These are phyloP conservation scores for Sarocladiaceae sp. DNA, from an alignment of 2,329 filamentous ascomycete species.

Conservation along the genomic window DNA sequence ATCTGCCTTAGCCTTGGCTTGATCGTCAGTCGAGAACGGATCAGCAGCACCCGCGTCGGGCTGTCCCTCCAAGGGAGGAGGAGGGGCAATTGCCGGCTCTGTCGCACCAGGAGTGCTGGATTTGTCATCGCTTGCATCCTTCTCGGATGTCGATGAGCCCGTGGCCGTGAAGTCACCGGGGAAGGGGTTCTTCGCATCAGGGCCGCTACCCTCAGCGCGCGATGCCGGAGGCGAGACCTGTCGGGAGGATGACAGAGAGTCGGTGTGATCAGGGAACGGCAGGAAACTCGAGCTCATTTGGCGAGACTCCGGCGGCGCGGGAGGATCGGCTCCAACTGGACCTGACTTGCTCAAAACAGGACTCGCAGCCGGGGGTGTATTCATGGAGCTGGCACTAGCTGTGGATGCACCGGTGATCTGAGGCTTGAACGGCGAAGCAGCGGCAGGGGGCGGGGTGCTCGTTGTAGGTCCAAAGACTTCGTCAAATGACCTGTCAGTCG, in stretches of 20 bases:
- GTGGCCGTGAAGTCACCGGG: slow-evolving; percentile 23
- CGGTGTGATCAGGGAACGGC: slow-evolving; percentile 59
- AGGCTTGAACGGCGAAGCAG: slow-evolving; percentile 35
- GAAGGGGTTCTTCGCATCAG: slow-evolving; percentile 21
- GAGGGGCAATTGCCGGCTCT: slow-evolving; percentile 15
- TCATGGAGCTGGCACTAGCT: slow-evolving; percentile 44
- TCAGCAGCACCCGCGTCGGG: slow-evolving; percentile 26
- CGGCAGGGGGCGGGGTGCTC: slow-evolving; percentile 33
- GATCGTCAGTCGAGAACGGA: slow-evolving; percentile 47
- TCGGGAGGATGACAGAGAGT: slow-evolving; percentile 70
- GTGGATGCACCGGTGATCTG: slow-evolving; percentile 53
- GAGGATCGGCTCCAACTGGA: slow-evolving; percentile 49
- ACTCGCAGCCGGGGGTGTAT: slow-evolving; percentile 52
- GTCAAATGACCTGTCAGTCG: slow-evolving; percentile 68
- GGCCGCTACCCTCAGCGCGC: slow-evolving; percentile 43
- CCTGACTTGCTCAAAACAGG: slow-evolving; percentile 57
- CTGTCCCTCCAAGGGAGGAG: slow-evolving; percentile 5
- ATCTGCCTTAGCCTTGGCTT: slow-evolving; percentile 65
- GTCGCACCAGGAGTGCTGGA: slow-evolving; percentile 21
- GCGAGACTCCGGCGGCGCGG: slow-evolving; percentile 62
- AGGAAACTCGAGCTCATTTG: slow-evolving; percentile 74
- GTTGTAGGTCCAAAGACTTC: slow-evolving; percentile 65
- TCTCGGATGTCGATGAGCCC: not conserved
- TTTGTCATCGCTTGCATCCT: slow-evolving; percentile 13
- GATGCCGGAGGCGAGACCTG: slow-evolving; percentile 66